Base-by-base conservation (phyloP, 1,139 yeast genomes). In the Arxiozyma slooffiae region DNA sequence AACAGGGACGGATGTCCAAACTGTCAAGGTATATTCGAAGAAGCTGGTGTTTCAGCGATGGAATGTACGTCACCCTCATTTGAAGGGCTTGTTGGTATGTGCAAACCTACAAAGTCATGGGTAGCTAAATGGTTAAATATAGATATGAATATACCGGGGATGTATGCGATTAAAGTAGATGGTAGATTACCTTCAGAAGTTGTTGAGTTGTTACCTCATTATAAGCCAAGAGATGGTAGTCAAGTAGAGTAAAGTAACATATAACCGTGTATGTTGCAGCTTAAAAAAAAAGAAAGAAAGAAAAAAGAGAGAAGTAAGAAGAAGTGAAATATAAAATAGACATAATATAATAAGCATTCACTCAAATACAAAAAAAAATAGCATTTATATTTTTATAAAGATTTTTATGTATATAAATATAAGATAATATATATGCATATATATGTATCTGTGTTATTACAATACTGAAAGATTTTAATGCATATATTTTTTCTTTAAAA, bases 11-110 rank as follows among this genome's bases (percentile, higher is more conserved):
- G 97, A 11, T 92, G 99, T 68, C 98, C 98, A n/a, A 92, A 92
- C 71, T 92, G 98, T 71, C 97, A 88, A 62, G 82, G 92, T 51
- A 82, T 89, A 45, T 74, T 82, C 64, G 82, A 82, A 51, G 92
- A 85, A 61, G 81, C 82, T 50, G 97, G 89, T 61, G 89, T 88
- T 52, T 81, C 85, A 22, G 80, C 87, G 44, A 85, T 86, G 66
- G 96, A 89, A 62, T 89, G 96, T 66, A 92, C 98, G 4, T 88
- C 96, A 26, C 97, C 97, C 41, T 81, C 96, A 0, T 94, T 89
- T 65, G 99, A 92, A 71, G 99, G 99, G 0, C 74, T 86, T 45
- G 95, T 92, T 11, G 97, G 97, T 1, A 76, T 89, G 57, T 89
- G 95, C 49, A 89, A 85, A 53, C 90, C 92, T 46, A 80, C 80